Evolutionary conservation across 306 rosid species (phyloP), one percentile per base, ranked within the genome.

Genomic region (Lupinus albus): DNA sequence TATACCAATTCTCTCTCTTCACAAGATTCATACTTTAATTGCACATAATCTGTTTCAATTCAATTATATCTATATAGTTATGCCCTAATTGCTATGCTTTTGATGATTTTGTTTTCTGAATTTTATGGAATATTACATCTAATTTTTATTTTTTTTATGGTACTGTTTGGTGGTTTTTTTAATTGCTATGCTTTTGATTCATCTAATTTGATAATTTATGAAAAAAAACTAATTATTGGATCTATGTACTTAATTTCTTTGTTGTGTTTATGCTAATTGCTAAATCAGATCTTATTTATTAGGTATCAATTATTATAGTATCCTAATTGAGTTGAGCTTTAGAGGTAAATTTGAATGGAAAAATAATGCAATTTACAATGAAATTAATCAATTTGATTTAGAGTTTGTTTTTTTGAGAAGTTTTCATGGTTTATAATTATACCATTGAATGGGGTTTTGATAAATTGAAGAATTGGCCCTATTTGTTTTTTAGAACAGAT

Each of bases 401-500:
- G 12, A 64, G 17, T 57, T 64, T 48, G 35, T 25, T 54, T 11
- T 65, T 16, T 53, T 38, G 11, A 59, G 41, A 49, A 17, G 28
- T 42, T 38, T 58, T 70, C 12, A 66, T 71, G 54, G 53, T 72
- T 17, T 49, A 39, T 39, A 9, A 39, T 39, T 39, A 12, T 72
- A 38, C 33, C 30, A 17, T 61, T 76, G 55, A 39, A 42, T 71
- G 56, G 50, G 63, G 8, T 75, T 61, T 16, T 80, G 39, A 76
- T 62, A 60, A 59, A 53, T 61, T 72, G 28, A 73, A 0, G 39
- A 68, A 49, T 46, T 49, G 45, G 42, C 6, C 33, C 0, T 53
- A 56, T 74, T 77, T 76, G 45, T 79, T 56, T 84, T 79, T 58
- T 4, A 70, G 84, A 67, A 64, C 84, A 89, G 87, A 93, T 93